A percentile compares a stretch with the other conserved stretches of the same genome.
Conservation (phyloP, 305 asterid species). For the Solanum hybrid region DNA sequence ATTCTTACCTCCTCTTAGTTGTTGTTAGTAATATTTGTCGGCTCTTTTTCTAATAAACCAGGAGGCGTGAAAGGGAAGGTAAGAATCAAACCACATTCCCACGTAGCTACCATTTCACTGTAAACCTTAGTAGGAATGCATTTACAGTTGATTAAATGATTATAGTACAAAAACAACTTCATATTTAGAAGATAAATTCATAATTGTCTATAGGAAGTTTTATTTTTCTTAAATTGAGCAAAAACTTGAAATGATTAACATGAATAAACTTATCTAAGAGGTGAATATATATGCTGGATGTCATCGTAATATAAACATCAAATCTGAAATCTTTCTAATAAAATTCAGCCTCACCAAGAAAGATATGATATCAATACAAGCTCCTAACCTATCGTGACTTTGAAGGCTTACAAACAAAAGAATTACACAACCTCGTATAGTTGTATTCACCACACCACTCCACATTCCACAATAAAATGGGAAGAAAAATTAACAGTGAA, state of each 20-base stretch:
- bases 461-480: neutral
- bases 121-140: neutral
- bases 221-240: neutral
- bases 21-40: neutral
- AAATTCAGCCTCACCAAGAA: neutral
- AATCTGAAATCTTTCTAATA: neutral
- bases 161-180: neutral
- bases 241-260: neutral
- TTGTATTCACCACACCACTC: neutral
- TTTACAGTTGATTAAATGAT: neutral
- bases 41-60: neutral
- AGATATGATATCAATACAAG: constrained; percentile 1
- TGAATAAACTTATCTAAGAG: neutral
- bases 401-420: neutral
- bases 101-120: neutral
- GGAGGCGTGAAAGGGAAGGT: neutral
- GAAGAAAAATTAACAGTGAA: neutral
- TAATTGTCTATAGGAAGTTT: neutral
- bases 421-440: neutral
- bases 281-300: neutral
- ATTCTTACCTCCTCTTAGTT: neutral
- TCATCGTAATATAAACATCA: neutral
- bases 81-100: neutral
- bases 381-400: neutral
- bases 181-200: neutral